These are phyloP conservation scores for Penicillium sclerotigenum DNA, from an alignment of 2,329 filamentous ascomycete genomes.

Conservation along the genomic window DNA sequence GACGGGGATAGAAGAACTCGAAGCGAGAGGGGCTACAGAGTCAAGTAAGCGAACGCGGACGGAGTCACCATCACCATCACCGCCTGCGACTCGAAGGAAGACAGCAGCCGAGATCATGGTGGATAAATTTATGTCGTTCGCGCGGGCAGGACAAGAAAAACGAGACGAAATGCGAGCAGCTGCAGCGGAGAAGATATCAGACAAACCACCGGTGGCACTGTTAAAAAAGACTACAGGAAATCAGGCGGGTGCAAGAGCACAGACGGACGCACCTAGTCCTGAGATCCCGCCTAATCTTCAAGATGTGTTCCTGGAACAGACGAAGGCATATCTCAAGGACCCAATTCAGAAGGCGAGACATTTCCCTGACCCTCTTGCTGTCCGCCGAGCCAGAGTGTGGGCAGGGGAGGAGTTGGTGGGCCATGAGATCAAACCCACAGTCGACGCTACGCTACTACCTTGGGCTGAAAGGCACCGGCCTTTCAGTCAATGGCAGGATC, in stretches of 20 bases:
- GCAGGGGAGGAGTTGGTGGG: constrained; percentile 4
- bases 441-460: neutral
- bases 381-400: constrained; percentile 2
- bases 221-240: neutral
- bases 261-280: neutral
- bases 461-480: constrained; percentile 5
- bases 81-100: neutral
- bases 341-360: neutral
- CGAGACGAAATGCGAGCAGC: neutral
- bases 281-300: neutral
- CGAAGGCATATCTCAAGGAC: neutral
- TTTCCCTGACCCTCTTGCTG: constrained; percentile 3
- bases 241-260: neutral
- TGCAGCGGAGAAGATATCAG: neutral
- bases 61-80: neutral
- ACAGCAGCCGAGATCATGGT: neutral
- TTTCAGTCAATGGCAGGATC: constrained; percentile 1
- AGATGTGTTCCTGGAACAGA: neutral
- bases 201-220: neutral
- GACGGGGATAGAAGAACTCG: neutral
- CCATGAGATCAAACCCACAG: neutral
- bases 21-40: neutral
- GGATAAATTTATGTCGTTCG: neutral
- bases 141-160: neutral
- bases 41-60: neutral